phyloP scores from a whole-genome alignment of 179 eudicot genomes.

The Actinidia arguta region DNA sequence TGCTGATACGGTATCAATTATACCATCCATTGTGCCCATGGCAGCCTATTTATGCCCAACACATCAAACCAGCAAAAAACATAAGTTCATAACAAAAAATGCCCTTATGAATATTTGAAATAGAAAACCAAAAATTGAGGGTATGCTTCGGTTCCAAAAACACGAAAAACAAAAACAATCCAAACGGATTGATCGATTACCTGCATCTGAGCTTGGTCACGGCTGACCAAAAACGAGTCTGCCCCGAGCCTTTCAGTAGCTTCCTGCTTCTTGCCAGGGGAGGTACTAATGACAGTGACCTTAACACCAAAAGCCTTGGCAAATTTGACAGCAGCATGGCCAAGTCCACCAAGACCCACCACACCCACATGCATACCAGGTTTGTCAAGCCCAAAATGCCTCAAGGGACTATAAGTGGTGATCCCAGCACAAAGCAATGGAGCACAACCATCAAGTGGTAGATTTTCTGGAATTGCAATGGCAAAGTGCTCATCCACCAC shows the following conservation, averaged over 20 bases:
- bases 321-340: constrained; percentile 36
- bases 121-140: too few species aligned
- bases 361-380: constrained; percentile 32
- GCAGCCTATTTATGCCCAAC: constrained; percentile 6
- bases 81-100: too few species aligned
- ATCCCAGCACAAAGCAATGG: constrained; percentile 43
- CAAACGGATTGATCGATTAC: not conserved
- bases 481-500: constrained; percentile 31
- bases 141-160: too few species aligned
- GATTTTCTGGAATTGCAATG: constrained; percentile 24
- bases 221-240: constrained; percentile 32
- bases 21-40: constrained; percentile 24
- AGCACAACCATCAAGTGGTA: constrained; percentile 32
- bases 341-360: constrained; percentile 37
- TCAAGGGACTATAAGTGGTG: constrained; percentile 38
- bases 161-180: too few species aligned
- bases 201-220: constrained; percentile 25
- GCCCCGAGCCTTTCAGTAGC: constrained; percentile 28
- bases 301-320: constrained; percentile 36
- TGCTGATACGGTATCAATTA: constrained; percentile 16
- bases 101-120: too few species aligned
- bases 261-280: constrained; percentile 30
- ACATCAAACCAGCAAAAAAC: not conserved
- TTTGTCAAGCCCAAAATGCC: constrained; percentile 31
- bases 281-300: constrained; percentile 40